Conservation (phyloP, 441 rosid species). For the Hura crepitans region DNA sequence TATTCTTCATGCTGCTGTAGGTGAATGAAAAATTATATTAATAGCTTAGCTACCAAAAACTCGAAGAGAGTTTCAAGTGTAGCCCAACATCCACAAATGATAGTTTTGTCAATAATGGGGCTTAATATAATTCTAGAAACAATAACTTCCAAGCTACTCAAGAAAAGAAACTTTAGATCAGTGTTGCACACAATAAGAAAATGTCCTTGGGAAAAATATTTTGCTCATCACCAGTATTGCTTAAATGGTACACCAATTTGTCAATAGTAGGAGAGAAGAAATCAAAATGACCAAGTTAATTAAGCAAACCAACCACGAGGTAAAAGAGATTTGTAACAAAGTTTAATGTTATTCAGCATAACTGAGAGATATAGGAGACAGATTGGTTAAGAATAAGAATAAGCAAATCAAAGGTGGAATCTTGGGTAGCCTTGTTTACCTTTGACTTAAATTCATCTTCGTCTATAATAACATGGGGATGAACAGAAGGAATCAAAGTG, state of each 20-base stretch:
- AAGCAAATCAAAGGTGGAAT: conserved; percentile 6
- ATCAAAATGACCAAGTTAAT: not conserved
- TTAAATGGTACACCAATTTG: not conserved
- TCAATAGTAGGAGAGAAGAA: not conserved
- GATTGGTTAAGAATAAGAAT: conserved; percentile 7
- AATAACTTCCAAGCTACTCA: not conserved
- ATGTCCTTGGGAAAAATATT: conserved; percentile 2
- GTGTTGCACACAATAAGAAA: not conserved
- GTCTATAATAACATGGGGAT: conserved; percentile 81
- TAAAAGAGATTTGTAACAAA: not conserved
- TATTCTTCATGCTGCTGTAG: not conserved
- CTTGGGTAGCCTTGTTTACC: conserved; percentile 38
- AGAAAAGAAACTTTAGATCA: not conserved
- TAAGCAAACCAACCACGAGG: conserved; percentile 6
- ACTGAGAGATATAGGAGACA: conserved; percentile 5
- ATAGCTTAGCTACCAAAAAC: not conserved
- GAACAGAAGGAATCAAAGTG: conserved; percentile 83
- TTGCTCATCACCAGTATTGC: no score
- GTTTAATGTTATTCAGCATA: conserved; percentile 7
- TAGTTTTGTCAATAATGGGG: not conserved
- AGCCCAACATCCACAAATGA: not conserved
- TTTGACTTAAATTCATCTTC: conserved; percentile 88
- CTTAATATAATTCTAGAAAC: not conserved
- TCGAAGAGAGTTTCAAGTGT: not conserved
- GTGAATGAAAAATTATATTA: not conserved